A percentile compares a stretch with the other conserved stretches of the same genome.
These are phyloP conservation scores for Immersiporthe knoxdaviesiana DNA, from an alignment of 2,329 filamentous ascomycete species.

Conservation along the genomic window DNA sequence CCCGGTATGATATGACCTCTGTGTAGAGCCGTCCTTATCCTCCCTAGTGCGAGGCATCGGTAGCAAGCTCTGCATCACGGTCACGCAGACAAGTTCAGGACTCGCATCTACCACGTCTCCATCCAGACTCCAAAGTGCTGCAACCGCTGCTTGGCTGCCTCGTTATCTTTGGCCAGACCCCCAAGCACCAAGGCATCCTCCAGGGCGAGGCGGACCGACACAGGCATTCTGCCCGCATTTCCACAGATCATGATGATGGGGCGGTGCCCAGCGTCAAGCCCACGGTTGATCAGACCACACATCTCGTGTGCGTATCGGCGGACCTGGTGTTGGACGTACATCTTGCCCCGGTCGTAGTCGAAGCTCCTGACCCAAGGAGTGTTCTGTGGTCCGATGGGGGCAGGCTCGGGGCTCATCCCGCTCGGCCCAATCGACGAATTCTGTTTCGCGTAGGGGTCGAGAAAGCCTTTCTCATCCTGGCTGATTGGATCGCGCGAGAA, in stretches of 20 bases:
- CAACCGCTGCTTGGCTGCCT: constrained; percentile 44
- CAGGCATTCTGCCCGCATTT: constrained; percentile 61
- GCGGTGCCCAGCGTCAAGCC: constrained; percentile 30
- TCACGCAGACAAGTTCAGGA: neutral
- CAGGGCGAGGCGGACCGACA: constrained; percentile 56
- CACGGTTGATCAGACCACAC: constrained; percentile 40
- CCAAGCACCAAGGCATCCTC: constrained; percentile 51
- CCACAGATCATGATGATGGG: constrained; percentile 60
- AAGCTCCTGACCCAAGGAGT: constrained; percentile 26
- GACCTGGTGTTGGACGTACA: constrained; percentile 61
- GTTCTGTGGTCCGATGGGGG: constrained; percentile 21
- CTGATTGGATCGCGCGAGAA: constrained; percentile 51
- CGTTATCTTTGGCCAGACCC: constrained; percentile 39
- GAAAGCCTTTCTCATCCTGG: constrained; percentile 8
- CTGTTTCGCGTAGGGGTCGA: constrained; percentile 21
- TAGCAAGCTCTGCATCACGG: neutral
- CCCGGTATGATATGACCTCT: too few species aligned
- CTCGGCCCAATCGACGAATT: neutral
- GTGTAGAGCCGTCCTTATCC: neutral
- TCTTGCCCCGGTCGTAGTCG: constrained; percentile 43
- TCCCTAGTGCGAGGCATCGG: neutral
- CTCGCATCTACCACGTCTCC: constrained; percentile 56
- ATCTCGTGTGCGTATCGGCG: constrained; percentile 46
- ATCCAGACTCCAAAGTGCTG: constrained; percentile 54
- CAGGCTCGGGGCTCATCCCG: constrained; percentile 4